These are phyloP conservation scores for Galeopsis tetrahit DNA, from an alignment of 257 asterid species.

Conservation along the genomic window DNA sequence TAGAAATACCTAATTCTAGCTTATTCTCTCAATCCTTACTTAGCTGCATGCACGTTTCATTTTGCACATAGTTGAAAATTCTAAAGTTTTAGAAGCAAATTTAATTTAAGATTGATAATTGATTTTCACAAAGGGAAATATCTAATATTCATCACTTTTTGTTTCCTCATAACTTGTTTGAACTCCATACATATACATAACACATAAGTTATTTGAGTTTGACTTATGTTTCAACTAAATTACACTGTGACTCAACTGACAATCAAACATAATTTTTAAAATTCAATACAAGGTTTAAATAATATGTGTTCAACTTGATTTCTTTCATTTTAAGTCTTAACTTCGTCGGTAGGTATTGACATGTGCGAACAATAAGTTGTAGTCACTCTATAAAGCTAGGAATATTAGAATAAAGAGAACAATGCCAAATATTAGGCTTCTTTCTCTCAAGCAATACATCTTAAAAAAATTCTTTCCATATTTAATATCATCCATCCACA, in stretches of 20 bases:
- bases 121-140: neutral
- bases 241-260: neutral
- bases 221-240: neutral
- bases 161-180: too few relatives aligned
- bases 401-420: slow-evolving; percentile 7
- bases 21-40: slow-evolving; percentile 12
- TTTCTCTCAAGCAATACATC: slow-evolving; percentile 2
- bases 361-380: neutral
- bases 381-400: neutral
- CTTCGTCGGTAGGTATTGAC: neutral
- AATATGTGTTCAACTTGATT: neutral
- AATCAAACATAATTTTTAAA: neutral
- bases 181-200: too few relatives aligned
- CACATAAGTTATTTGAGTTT: neutral
- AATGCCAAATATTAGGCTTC: neutral
- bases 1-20: slow-evolving; percentile 6
- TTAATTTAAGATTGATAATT: neutral
- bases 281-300: neutral
- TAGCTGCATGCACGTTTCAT: neutral
- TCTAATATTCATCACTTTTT: neutral
- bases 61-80: neutral
- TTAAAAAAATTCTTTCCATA: neutral
- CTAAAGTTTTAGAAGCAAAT: too few relatives aligned
- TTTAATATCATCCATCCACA: neutral
- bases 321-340: neutral